Percentiles rank a stretch among this genome's conserved stretches.
Evolutionary conservation across 2,329 filamentous ascomycete genomes (phyloP).

Genomic region (Neocatenulostroma microsporum): DNA sequence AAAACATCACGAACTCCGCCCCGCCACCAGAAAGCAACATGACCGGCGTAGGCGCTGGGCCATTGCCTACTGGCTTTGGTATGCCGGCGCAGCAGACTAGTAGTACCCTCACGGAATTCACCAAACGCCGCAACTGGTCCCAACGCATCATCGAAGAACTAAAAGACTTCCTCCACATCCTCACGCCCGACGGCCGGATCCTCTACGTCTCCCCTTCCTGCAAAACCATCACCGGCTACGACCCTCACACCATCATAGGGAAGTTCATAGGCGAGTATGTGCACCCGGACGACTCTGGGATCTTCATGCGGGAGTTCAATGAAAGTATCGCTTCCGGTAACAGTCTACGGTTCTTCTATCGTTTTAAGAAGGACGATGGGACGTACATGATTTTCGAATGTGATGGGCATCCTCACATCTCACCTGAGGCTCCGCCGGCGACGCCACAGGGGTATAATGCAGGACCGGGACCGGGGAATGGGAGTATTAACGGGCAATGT

Average conservation of each 20-base stretch:
- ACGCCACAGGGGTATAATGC: slow-evolving; percentile 14
- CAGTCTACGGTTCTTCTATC: slow-evolving; percentile 74
- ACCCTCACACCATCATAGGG: slow-evolving; percentile 61
- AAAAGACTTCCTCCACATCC: slow-evolving; percentile 78
- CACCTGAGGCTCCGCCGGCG: slow-evolving; percentile 45
- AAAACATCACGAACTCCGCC: slow-evolving; percentile 15
- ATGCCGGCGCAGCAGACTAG: slow-evolving; percentile 36
- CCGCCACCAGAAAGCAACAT: slow-evolving; percentile 19
- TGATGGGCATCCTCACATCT: slow-evolving; percentile 86
- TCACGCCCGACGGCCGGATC: slow-evolving; percentile 76
- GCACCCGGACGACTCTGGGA: slow-evolving; percentile 73
- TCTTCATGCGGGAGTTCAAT: slow-evolving; percentile 82
- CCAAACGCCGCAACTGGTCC: slow-evolving; percentile 68
- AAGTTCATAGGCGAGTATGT: slow-evolving; percentile 73
- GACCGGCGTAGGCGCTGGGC: slow-evolving; percentile 46
- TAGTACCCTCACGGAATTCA: slow-evolving; percentile 58
- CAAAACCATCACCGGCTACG: slow-evolving; percentile 66
- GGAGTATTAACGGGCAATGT: slow-evolving; percentile 54
- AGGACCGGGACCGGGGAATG: slow-evolving; percentile 1
- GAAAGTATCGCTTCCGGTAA: slow-evolving; percentile 79
- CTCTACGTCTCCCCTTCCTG: slow-evolving; percentile 79
- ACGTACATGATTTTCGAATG: slow-evolving; percentile 76
- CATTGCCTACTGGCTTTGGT: slow-evolving; percentile 49
- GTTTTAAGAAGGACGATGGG: slow-evolving; percentile 67
- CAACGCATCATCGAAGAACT: slow-evolving; percentile 84